Evolutionary conservation across 305 asterid genomes (phyloP), one percentile per base, ranked within the genome.

Genomic region (Caryopteris hybrid): DNA sequence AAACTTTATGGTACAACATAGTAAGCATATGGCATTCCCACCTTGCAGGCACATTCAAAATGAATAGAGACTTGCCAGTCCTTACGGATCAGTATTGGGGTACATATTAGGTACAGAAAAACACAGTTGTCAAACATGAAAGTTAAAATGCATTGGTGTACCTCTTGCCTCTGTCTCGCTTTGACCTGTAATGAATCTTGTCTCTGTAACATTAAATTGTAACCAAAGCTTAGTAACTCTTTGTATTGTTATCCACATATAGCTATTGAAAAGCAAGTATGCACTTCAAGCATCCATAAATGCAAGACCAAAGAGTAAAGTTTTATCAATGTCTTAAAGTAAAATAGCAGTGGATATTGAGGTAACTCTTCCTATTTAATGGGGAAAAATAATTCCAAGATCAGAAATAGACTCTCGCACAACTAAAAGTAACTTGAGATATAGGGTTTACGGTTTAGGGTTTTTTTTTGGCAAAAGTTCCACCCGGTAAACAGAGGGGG

Each of bases 131-230:
- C 25, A 41, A 46, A 60, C 22, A 72, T 8, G 10, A 33, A 76
- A 54, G 11, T 43, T 38, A 53, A 54, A 70, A 52, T 66, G 68
- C 52, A 72, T n/a, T n/a, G n/a, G 9, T 66, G 16, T 90, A 94
- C 98, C 97, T 89, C 89, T 74, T 87, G 88, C 50, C 73, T 80
- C 73, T 84, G 80, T 77, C 82, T 89, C 6, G 95, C 93, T 77
- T 89, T 91, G 48, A 63, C 66, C 69, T 89, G 85, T 75, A 79
- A 81, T 50, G 74, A 87, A 47, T 80, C 94, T 58, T 81, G 95
- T 76, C 79, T 89, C 96, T 91, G 97, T 85, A 83, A 39, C 23
- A 73, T 73, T 39, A 69, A 51, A 67, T 46, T 31, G 41, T 64
- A 21, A 59, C 65, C 27, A 61, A 45, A 51, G 25, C 46, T 79